Percentiles rank a stretch among this genome's conserved stretches.
phyloP scores from a whole-genome alignment of 306 rosid genomes.

The Quercus wislizeni region DNA sequence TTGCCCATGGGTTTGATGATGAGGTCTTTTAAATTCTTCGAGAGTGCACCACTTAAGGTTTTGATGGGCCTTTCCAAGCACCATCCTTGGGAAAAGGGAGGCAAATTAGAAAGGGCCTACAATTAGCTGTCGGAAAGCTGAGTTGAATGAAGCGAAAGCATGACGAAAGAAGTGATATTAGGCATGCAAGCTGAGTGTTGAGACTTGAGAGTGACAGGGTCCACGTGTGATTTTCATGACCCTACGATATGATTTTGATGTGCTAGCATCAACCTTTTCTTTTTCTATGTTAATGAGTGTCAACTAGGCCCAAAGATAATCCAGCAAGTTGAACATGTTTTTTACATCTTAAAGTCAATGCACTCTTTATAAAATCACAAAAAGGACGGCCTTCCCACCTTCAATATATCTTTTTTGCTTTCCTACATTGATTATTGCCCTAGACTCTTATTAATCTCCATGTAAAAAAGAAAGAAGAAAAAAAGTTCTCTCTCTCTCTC shows the following conservation, averaged over 20 bases:
- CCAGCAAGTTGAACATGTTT: constrained; percentile 34
- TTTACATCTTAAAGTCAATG: constrained; percentile 60
- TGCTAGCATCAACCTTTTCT: constrained; percentile 34
- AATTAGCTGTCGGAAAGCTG: constrained; percentile 30
- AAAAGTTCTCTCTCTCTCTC: no score
- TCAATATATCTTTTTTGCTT: constrained; percentile 31
- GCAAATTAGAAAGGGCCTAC: constrained; percentile 44
- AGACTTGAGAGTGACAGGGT: constrained; percentile 65
- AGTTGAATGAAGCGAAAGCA: constrained; percentile 45
- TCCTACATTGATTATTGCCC: constrained; percentile 32
- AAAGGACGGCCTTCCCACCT: constrained; percentile 33
- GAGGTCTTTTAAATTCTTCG: constrained; percentile 38
- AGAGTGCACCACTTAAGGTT: constrained; percentile 56
- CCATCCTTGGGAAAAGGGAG: constrained; percentile 20
- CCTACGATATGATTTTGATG: constrained; percentile 56
- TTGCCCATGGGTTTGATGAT: constrained; percentile 29
- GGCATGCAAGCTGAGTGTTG: constrained; percentile 45
- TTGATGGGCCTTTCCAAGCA: constrained; percentile 50
- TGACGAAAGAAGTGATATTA: constrained; percentile 44
- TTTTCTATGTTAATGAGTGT: constrained; percentile 46
- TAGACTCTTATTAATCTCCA: constrained; percentile 29
- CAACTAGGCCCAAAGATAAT: constrained; percentile 54
- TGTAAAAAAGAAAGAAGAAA: neutral
- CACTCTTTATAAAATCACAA: constrained; percentile 33
- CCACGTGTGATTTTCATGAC: constrained; percentile 68